Evolutionary conservation across 139 green algal species (phyloP), one percentile per base, ranked within the genome.

Genomic region (Chlorella sp.): DNA sequence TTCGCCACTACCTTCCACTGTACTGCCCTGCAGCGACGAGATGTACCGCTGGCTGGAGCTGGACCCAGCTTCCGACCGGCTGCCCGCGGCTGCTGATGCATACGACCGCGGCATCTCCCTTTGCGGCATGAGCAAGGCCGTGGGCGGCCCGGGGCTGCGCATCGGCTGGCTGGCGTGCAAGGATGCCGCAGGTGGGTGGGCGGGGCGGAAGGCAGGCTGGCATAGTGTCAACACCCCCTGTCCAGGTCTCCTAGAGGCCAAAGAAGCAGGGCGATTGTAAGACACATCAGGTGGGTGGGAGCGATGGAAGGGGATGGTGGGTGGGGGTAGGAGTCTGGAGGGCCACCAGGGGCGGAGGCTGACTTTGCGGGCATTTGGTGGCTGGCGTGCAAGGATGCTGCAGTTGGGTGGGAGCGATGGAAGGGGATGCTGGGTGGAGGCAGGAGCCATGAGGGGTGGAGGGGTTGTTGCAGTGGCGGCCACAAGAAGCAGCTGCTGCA

Each of bases 31-130:
- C 93, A 94, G 84, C 30, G 96, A 98, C 78, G 96, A 98, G 88
- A 97, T 97, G 95, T 97, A 97, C 83, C 87, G 95, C 7, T 42
- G 86, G 18, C 88, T 97, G 69, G 95, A 97, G 92, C 85, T 92
- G 3, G 87, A 94, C 28, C 79, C 89, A 0, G 39, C 36, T 4
- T 61, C 42, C 16, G 30, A 85, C 0, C 92, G 92, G 30, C 90
- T 97, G 64, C 91, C 94, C 1, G 78, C 89, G 5, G 96, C 92
- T 0, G 94, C 82, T 0, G 95, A 97, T n/a, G 9, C 53, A 5
- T 95, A 96, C 60, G 90, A 94, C 4, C 86, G 87, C 3, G 95
- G 89, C 60, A 92, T 98, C 36, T 89, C 88, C 1, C 93, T 98
- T 28, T 91, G 88, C 83, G 96, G 96, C 61, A n/a, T 96, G 16